Conservation (phyloP, 768 basidiomycete species). For the Leucocoprinus sp. region DNA sequence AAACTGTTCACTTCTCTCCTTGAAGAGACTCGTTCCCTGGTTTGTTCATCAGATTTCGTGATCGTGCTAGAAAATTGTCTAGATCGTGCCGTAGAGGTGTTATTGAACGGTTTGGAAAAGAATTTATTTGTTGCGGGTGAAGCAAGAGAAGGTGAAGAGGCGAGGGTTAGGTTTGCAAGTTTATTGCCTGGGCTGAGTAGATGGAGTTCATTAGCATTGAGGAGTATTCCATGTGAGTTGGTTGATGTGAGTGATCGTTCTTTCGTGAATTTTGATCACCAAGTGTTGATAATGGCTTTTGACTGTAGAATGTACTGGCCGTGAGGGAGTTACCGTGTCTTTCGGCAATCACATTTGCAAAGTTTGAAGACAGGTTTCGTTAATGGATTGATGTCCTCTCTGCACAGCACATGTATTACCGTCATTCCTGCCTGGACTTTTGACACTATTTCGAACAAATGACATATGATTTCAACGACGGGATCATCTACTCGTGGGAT, state of each 20-base stretch:
- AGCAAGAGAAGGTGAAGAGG: constrained; percentile 25
- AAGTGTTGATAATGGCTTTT: neutral
- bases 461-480: too few species aligned
- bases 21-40: constrained; percentile 53
- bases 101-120: constrained; percentile 56
- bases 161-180: constrained; percentile 64
- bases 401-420: too few species aligned
- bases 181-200: constrained; percentile 72
- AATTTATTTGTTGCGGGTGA: constrained; percentile 44
- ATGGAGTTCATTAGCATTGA: constrained; percentile 67
- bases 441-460: too few species aligned
- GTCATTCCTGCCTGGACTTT: too few species aligned
- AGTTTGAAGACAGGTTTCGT: constrained; percentile 50
- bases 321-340: constrained; percentile 59
- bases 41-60: constrained; percentile 64
- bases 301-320: constrained; percentile 47
- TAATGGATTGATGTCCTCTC: constrained; percentile 9
- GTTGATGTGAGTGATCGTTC: constrained; percentile 57
- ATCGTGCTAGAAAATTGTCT: constrained; percentile 66
- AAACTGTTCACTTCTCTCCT: constrained; percentile 57
- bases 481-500: too few species aligned
- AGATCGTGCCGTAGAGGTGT: constrained; percentile 55
- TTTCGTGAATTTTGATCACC: constrained; percentile 2
- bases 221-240: constrained; percentile 68
- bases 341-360: constrained; percentile 65